A percentile compares a stretch with the other conserved stretches of the same genome.
Evolutionary conservation across 495 filamentous ascomycete genomes (phyloP).

Genomic region (Tuber brumale): DNA sequence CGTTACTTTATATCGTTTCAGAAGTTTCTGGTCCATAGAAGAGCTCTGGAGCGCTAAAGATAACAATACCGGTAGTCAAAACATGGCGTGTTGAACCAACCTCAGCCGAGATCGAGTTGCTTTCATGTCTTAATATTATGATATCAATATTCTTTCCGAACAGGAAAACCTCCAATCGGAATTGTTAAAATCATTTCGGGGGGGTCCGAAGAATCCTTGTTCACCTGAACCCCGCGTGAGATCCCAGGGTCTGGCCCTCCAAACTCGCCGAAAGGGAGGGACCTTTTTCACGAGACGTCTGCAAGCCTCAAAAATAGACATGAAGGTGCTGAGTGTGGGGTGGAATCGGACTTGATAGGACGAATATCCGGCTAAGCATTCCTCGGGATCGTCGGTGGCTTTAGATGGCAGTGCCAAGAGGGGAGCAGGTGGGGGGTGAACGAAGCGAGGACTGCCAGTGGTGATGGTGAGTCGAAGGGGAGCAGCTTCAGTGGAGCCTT

Average conservation of each 20-base stretch:
- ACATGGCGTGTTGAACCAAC: background rate
- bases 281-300: background rate
- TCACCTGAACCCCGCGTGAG: background rate
- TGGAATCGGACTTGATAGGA: background rate
- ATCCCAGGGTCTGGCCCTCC: background rate
- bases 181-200: background rate
- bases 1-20: too few relatives aligned
- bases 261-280: background rate
- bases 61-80: too few relatives aligned
- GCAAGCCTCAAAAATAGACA: background rate
- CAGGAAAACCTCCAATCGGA: background rate
- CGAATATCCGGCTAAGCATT: background rate
- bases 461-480: background rate
- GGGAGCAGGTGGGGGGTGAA: background rate
- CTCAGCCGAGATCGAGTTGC: background rate
- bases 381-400: background rate
- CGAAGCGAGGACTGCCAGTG: background rate
- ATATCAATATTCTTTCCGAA: background rate
- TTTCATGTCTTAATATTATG: background rate
- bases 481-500: background rate
- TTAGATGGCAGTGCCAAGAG: background rate
- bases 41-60: background rate
- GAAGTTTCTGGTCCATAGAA: background rate
- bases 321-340: background rate
- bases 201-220: background rate